Evolutionary conservation across 495 filamentous ascomycete genomes (phyloP).

Genomic region (Recurvomyces mirabilis): DNA sequence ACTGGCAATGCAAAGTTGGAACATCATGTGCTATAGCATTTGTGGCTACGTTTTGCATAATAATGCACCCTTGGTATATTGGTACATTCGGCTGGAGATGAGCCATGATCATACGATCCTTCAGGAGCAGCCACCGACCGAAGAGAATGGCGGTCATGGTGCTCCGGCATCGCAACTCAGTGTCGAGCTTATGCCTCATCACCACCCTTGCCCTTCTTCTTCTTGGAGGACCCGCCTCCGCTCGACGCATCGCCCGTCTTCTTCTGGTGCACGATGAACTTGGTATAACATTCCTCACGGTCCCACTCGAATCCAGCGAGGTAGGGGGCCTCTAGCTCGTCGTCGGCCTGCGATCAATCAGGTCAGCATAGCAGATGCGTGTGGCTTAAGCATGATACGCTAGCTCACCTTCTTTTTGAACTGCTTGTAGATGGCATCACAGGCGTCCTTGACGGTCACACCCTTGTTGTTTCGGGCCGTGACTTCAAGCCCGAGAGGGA

Average conservation of each 20-base stretch:
- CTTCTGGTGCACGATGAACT: conserved; percentile 72
- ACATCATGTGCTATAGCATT: too few relatives aligned
- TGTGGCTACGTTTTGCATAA: too few relatives aligned
- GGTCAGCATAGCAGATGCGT: too few relatives aligned
- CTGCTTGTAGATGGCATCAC: conserved; percentile 87
- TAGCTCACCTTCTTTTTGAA: conserved; percentile 77
- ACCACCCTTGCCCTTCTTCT: conserved; percentile 48
- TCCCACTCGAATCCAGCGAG: conserved; percentile 92
- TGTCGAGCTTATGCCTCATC: too few relatives aligned
- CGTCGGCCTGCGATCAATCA: conserved; percentile 55
- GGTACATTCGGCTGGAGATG: too few relatives aligned
- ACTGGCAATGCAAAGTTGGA: too few relatives aligned
- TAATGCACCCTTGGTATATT: too few relatives aligned
- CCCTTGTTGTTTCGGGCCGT: conserved; percentile 82
- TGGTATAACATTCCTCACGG: conserved; percentile 65
- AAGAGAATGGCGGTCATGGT: too few relatives aligned
- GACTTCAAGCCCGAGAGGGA: conserved; percentile 76
- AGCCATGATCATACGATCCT: too few relatives aligned
- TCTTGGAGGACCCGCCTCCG: conserved; percentile 54
- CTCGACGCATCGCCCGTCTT: conserved; percentile 46
- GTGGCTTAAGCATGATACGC: neutral
- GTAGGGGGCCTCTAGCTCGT: conserved; percentile 72
- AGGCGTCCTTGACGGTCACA: conserved; percentile 87
- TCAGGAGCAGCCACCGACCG: too few relatives aligned
- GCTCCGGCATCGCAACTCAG: too few relatives aligned